Conservation (phyloP, 2,329 filamentous ascomycete species). For the Pseudodiploospora longispora region DNA sequence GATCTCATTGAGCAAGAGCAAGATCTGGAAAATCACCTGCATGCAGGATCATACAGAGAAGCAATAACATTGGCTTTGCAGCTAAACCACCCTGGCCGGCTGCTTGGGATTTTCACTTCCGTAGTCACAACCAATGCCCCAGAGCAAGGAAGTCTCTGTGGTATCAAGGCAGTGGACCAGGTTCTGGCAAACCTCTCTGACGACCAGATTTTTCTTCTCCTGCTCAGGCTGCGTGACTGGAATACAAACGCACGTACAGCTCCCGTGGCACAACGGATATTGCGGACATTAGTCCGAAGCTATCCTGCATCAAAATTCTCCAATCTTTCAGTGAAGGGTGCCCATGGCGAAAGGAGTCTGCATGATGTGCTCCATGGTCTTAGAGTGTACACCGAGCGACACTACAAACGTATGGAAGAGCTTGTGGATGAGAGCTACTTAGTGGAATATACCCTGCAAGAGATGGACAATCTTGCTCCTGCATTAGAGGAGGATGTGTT, state of each 20-base stretch:
- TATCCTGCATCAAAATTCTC: slow-evolving; percentile 76
- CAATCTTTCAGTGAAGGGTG: slow-evolving; percentile 54
- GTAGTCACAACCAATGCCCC: slow-evolving; percentile 58
- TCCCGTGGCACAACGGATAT: slow-evolving; percentile 73
- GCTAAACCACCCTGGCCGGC: slow-evolving; percentile 84
- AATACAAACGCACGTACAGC: slow-evolving; percentile 91
- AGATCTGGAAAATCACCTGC: slow-evolving; percentile 85
- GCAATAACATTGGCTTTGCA: slow-evolving; percentile 87
- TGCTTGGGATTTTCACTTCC: slow-evolving; percentile 75
- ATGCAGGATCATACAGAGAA: slow-evolving; percentile 79
- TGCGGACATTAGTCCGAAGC: slow-evolving; percentile 70
- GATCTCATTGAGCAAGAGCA: slow-evolving; percentile 90
- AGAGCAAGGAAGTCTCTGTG: slow-evolving; percentile 56
- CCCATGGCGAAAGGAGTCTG: slow-evolving; percentile 54
- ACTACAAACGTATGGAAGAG: slow-evolving; percentile 85
- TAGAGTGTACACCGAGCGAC: slow-evolving; percentile 82
- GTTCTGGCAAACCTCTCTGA: slow-evolving; percentile 73
- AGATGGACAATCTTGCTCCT: slow-evolving; percentile 73
- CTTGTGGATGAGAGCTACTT: slow-evolving; percentile 90
- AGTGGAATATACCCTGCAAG: slow-evolving; percentile 82
- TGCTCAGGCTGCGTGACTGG: slow-evolving; percentile 85
- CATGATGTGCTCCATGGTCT: slow-evolving; percentile 84
- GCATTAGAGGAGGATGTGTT: slow-evolving; percentile 24
- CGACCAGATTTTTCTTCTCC: slow-evolving; percentile 75
- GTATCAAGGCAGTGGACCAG: slow-evolving; percentile 66